Conservation (phyloP, 768 basidiomycete genomes). For the Stropharia rugosoannulata region DNA sequence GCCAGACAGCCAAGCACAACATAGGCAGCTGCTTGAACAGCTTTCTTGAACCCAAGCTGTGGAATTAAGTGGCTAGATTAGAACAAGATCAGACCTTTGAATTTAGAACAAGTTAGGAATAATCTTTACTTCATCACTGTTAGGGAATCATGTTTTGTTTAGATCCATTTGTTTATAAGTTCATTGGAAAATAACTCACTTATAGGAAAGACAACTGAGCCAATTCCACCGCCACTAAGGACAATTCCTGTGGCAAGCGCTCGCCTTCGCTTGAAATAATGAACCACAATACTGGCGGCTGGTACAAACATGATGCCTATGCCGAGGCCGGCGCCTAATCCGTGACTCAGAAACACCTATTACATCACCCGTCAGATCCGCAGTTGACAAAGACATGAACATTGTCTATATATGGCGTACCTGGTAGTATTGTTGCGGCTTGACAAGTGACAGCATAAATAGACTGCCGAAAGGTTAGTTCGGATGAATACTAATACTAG, state of each 20-base stretch:
- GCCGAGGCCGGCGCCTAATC: not conserved
- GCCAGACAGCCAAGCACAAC: conserved; percentile 22
- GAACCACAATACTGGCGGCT: not conserved
- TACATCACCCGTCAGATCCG: not conserved
- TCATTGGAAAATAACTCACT: too few relatives aligned
- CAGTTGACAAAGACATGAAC: not conserved
- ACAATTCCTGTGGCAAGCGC: not conserved
- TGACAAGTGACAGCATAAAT: conserved; percentile 37
- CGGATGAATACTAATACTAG: too few relatives aligned
- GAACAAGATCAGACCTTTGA: not conserved
- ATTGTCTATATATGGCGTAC: not conserved
- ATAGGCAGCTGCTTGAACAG: conserved; percentile 22
- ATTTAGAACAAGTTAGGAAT: too few relatives aligned
- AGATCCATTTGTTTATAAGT: too few relatives aligned
- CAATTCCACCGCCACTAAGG: not conserved
- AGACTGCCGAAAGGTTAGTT: conserved; percentile 14
- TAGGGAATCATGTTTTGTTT: too few relatives aligned
- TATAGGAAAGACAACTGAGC: not conserved
- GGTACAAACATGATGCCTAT: not conserved
- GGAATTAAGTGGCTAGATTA: conserved; percentile 20
- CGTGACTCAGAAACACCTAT: not conserved
- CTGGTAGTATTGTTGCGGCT: not conserved
- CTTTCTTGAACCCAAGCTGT: conserved; percentile 18
- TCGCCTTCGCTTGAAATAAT: not conserved
- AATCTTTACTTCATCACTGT: too few relatives aligned